Evolutionary conservation across 176 grass and related monocot species (phyloP), one percentile per base, ranked within the genome.

Genomic region (Saccharum officinarum): DNA sequence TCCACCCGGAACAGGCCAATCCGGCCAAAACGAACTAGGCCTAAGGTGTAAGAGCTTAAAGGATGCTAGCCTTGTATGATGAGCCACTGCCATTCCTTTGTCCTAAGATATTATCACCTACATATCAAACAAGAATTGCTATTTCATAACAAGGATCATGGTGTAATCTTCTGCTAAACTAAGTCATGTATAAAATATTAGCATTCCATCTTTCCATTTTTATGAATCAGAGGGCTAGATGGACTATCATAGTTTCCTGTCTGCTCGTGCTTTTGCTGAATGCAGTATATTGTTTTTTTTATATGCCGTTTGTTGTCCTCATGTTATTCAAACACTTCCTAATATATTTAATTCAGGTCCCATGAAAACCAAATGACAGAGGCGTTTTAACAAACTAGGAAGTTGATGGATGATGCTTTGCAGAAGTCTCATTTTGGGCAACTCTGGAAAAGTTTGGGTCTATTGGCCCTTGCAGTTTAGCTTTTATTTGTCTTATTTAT

Each of bases 271-370:
- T 36, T 67, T 9, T 67, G 66, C 33, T 20, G 66, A 68, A 67
- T 38, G 31, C 16, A 20, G 7, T 20, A 38, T 37, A 68, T 50
- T 50, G 18, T 57, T 23, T 57, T 57, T 25, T 38, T 36, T 34
- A 16, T 34, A n/a, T 38, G 59, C 31, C 14, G 2, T 33, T 33
- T 17, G 3, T 36, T 76, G 8, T 36, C 17, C 22, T 55, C 28
- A 36, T 31, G 45, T 46, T 61, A 26, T 61, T 36, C 66, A 68
- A 66, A 65, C 44, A 7, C 10, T 54, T 46, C 5, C n/a, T 45
- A 18, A 63, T 78, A 17, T 50, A 7, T 79, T 65, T 46, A 39
- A 45, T 79, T 18, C 60, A 79, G 60, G 77, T 79, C 44, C 28
- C 9, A 1, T 20, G 28, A n/a, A 79, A 13, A 79, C 17, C n/a